Percentiles rank a stretch among this genome's conserved stretches.
These are phyloP conservation scores for Penicillium sp. DNA, from an alignment of 2,329 filamentous ascomycete genomes.

Conservation along the genomic window DNA sequence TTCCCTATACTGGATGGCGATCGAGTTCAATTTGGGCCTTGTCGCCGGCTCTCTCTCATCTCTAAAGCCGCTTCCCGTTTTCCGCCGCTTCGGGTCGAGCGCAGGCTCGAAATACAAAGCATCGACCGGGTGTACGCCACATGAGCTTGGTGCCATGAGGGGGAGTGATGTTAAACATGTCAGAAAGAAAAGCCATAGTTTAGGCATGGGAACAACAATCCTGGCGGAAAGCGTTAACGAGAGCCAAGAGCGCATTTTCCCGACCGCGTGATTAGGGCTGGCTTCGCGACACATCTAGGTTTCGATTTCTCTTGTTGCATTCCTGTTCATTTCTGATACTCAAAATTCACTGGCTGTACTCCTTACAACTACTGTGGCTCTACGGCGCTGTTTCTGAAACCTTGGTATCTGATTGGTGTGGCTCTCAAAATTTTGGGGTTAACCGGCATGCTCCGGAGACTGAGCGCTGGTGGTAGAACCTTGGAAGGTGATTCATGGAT, in stretches of 20 bases:
- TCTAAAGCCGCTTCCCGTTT: constrained; percentile 5
- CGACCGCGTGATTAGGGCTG: not conserved
- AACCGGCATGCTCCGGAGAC: no score
- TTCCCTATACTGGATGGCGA: constrained; percentile 22
- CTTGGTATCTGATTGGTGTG: no score
- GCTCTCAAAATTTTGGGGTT: no score
- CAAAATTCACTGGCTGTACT: no score
- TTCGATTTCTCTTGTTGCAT: no score
- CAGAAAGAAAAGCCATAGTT: not conserved
- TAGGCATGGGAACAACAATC: constrained; percentile 3
- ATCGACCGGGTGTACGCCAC: not conserved
- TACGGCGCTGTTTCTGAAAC: no score
- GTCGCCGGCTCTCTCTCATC: constrained; percentile 21
- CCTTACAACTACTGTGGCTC: no score
- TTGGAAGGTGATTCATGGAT: no score
- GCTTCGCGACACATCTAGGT: no score
- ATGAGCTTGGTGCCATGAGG: not conserved
- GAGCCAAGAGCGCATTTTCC: not conserved
- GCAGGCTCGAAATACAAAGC: not conserved
- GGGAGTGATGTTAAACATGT: not conserved
- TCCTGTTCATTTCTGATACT: no score
- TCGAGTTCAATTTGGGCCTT: constrained; percentile 23
- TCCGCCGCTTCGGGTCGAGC: constrained; percentile 8
- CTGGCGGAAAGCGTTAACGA: constrained; percentile 2
- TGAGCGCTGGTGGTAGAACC: no score